A percentile compares a stretch with the other conserved stretches of the same genome.
phyloP scores from a whole-genome alignment of 2,329 filamentous ascomycete genomes.

The Botrytis aclada region DNA sequence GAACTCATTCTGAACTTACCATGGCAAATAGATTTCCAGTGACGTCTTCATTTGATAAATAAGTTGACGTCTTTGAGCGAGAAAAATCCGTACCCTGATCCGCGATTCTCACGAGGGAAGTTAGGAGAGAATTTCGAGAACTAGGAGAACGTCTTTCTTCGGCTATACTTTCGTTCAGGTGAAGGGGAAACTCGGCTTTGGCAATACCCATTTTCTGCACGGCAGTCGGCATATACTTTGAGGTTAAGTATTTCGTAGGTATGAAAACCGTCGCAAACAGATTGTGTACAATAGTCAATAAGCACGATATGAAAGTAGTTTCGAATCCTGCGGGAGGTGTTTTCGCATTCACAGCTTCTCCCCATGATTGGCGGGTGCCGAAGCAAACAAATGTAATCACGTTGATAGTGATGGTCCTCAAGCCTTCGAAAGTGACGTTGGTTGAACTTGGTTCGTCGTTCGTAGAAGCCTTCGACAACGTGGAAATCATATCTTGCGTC shows the following conservation, averaged over 20 bases:
- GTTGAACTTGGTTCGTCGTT: slow-evolving; percentile 32
- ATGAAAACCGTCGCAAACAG: slow-evolving; percentile 7
- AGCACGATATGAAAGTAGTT: slow-evolving; percentile 21
- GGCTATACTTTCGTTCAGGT: not conserved
- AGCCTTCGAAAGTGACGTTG: slow-evolving; percentile 27
- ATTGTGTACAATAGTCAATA: not conserved
- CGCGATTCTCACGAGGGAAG: slow-evolving; percentile 7
- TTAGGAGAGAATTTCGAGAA: slow-evolving; percentile 16
- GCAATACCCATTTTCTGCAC: slow-evolving; percentile 1
- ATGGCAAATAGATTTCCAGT: slow-evolving; percentile 34
- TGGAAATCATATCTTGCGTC: slow-evolving; percentile 34
- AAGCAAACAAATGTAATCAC: slow-evolving; percentile 52
- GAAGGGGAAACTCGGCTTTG: not conserved
- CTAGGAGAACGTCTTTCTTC: slow-evolving; percentile 20
- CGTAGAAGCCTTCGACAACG: slow-evolving; percentile 32
- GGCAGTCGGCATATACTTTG: not conserved
- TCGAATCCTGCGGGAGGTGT: slow-evolving; percentile 26
- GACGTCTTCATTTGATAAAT: slow-evolving; percentile 22
- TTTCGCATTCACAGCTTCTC: slow-evolving; percentile 19
- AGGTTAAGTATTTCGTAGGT: not conserved
- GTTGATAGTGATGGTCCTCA: slow-evolving; percentile 48
- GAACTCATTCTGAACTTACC: slow-evolving; percentile 1
- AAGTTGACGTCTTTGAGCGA: slow-evolving; percentile 1
- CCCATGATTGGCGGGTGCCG: slow-evolving; percentile 30
- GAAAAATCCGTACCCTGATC: slow-evolving; percentile 11